Percentiles rank a stretch among this genome's conserved stretches.
Evolutionary conservation across 2,329 filamentous ascomycete genomes (phyloP).

Genomic region (Diaporthe capsici): DNA sequence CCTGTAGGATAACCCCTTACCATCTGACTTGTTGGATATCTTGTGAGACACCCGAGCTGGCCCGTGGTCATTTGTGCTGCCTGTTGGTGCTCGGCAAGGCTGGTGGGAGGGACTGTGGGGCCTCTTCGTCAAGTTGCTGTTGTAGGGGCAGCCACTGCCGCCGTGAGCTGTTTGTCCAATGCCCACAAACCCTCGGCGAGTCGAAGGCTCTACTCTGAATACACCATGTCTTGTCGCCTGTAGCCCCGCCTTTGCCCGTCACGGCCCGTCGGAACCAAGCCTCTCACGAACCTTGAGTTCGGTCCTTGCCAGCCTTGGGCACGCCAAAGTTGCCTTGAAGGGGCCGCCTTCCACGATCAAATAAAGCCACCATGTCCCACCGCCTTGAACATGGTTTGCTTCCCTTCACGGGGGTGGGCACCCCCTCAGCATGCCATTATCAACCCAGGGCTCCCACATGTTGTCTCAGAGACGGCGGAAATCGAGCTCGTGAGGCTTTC

Average conservation of each 20-base stretch:
- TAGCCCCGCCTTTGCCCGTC: not conserved
- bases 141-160: not conserved
- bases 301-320: no score
- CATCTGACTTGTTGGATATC: not conserved
- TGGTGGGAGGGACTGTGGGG: not conserved
- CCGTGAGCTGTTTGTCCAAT: not conserved
- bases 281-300: not conserved
- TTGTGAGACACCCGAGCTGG: not conserved
- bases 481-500: constrained; percentile 17
- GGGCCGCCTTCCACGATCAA: not conserved
- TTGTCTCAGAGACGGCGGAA: constrained; percentile 30
- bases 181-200: not conserved
- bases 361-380: constrained; percentile 1
- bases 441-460: not conserved
- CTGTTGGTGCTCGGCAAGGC: not conserved
- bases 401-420: not conserved
- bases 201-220: not conserved
- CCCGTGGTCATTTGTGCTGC: not conserved
- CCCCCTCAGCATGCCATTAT: constrained; percentile 1
- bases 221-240: not conserved
- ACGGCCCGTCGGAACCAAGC: not conserved
- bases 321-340: not conserved
- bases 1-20: not conserved
- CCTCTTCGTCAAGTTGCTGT: not conserved
- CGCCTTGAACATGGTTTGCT: constrained; percentile 8